phyloP scores from a whole-genome alignment of 345 rosid genomes.

The Trapa bicornis region DNA sequence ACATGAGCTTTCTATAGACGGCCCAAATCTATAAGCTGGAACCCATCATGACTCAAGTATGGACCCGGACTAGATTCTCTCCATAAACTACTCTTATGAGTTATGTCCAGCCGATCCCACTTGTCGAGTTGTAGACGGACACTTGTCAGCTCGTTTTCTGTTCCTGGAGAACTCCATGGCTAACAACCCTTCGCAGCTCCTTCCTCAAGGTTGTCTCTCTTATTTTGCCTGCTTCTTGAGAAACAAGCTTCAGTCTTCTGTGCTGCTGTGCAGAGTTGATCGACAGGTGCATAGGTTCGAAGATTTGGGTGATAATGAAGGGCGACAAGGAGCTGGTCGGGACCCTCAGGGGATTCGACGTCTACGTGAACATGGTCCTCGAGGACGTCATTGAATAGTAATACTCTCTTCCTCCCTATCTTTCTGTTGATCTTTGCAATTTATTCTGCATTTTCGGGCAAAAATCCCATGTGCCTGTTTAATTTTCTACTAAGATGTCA shows the following conservation, averaged over 20 bases:
- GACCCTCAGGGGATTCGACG: slow-evolving; percentile 15
- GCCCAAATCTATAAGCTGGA: too few relatives aligned
- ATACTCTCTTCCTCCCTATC: neutral
- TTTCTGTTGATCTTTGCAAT: neutral
- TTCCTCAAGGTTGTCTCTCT: slow-evolving; percentile 7
- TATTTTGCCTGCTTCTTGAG: neutral
- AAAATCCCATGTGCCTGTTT: neutral
- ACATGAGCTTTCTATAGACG: too few relatives aligned
- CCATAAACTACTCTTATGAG: too few relatives aligned
- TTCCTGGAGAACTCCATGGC: slow-evolving; percentile 2
- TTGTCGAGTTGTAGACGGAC: too few relatives aligned
- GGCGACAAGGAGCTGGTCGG: slow-evolving; percentile 19
- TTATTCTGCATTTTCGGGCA: neutral
- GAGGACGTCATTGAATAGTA: slow-evolving; percentile 17
- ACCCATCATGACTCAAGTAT: too few relatives aligned
- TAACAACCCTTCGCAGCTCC: slow-evolving; percentile 17
- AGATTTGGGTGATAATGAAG: slow-evolving; percentile 21
- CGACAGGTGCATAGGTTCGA: slow-evolving; percentile 15
- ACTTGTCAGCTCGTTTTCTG: neutral
- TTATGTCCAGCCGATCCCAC: too few relatives aligned
- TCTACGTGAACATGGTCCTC: slow-evolving; percentile 16
- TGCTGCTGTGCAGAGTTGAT: slow-evolving; percentile 11
- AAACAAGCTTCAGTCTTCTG: neutral
- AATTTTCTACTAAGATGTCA: neutral
- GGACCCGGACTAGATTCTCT: too few relatives aligned